A percentile compares a stretch with the other conserved stretches of the same genome.
Evolutionary conservation across 164 flowering plant species (phyloP).

Genomic region (Vitis rupestris): DNA sequence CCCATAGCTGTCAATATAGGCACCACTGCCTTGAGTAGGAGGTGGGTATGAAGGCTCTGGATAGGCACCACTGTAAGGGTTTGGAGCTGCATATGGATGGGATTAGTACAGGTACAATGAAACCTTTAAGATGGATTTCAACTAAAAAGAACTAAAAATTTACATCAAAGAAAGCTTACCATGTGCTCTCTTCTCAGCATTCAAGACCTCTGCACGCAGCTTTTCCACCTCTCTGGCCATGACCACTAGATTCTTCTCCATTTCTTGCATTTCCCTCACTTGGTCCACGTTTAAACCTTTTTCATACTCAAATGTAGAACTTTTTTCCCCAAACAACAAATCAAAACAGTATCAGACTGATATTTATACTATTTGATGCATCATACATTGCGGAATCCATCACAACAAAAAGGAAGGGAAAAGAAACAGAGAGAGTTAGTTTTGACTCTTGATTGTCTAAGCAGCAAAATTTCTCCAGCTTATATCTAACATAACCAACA

Average conservation of each 20-base stretch:
- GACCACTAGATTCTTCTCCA: slow-evolving; percentile 62
- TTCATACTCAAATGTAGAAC: slow-evolving; percentile 69
- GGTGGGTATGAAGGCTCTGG: slow-evolving; percentile 36
- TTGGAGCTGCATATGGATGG: slow-evolving; percentile 27
- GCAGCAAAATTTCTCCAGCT: background rate
- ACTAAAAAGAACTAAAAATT: background rate
- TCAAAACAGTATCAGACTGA: background rate
- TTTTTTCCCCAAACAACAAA: slow-evolving; percentile 18
- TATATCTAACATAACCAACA: background rate
- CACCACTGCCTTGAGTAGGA: slow-evolving; percentile 21
- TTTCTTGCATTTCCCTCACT: slow-evolving; percentile 66
- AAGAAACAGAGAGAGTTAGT: no score
- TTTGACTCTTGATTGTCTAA: no score
- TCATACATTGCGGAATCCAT: background rate
- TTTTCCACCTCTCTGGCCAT: slow-evolving; percentile 75
- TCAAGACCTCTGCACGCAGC: slow-evolving; percentile 50
- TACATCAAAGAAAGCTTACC: slow-evolving; percentile 34
- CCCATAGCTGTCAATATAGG: slow-evolving; percentile 37
- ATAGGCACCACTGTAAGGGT: slow-evolving; percentile 31
- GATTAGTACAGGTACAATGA: background rate
- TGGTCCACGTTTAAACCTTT: slow-evolving; percentile 62
- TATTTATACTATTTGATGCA: background rate
- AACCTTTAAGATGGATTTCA: background rate
- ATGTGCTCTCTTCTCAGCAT: slow-evolving; percentile 55
- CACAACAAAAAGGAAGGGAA: background rate